Evolutionary conservation across 2,329 filamentous ascomycete genomes (phyloP), one percentile per base, ranked within the genome.

Genomic region (Trichothecium roseum): DNA sequence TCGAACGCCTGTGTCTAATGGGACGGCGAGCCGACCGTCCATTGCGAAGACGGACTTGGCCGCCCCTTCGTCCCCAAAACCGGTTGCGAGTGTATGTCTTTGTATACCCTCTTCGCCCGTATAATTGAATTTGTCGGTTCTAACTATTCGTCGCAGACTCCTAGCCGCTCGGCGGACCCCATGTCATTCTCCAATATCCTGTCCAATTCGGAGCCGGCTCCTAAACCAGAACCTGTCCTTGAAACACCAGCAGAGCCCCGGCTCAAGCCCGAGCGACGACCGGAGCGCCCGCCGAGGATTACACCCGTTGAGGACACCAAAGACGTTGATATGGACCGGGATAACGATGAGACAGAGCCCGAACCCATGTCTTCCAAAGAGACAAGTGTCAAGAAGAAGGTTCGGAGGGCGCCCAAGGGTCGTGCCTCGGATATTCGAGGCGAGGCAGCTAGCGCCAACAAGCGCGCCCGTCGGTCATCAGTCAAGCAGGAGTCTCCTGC

Each of bases 131-230:
- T 20, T 28, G 28, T 31, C 18, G 29, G 36, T 28, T 28, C 30
- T 35, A 27, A 28, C 18, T n/a, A 10, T 17, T 18, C 6, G 20
- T 13, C 15, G 18, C 55, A 87, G 74, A 82, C 81, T 34, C 74
- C 82, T 2, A 78, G 75, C 46, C 78, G 87, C 55, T 70, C 80
- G 28, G 80, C 81, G 39, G 84, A 94, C 54, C 83, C 88, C 36
- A 95, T 95, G 88, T 91, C 88, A 5, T 91, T 96, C 52, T 91
- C 86, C 45, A 95, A 88, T 54, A 93, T 96, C 40, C 78, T 96
- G 30, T 89, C 86, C 4, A 87, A 76, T 45, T 72, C 83, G 37
- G 80, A 86, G 37, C 78, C 82, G 36, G 68, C 74, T 28, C 64
- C 68, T 3, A 68, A 68, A 41, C 67, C 71, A 30, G 64, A 68